phyloP scores from a whole-genome alignment of 1,284 basidiomycete species.

The Erythrobasidium hasegawianum region DNA sequence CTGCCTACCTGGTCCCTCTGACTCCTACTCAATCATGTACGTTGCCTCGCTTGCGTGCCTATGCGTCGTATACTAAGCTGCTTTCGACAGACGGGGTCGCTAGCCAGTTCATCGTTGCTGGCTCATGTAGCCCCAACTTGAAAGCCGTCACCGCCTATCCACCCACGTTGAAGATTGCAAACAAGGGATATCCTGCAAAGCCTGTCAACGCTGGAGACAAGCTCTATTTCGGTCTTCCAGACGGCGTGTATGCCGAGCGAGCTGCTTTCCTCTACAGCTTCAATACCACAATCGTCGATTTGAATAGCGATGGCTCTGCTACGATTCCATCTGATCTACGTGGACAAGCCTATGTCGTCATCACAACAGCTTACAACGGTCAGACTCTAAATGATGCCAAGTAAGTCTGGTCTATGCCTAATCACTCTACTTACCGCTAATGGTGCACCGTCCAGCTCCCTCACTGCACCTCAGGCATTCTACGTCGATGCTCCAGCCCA shows the following conservation, averaged over 20 bases:
- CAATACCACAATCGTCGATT: constrained; percentile 22
- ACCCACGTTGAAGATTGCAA: constrained; percentile 28
- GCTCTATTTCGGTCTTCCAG: constrained; percentile 16
- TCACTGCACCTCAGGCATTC: constrained; percentile 21
- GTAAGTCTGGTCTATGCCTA: too few relatives aligned
- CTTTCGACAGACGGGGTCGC: constrained; percentile 33
- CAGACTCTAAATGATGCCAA: constrained; percentile 25
- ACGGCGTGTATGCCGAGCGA: constrained; percentile 1
- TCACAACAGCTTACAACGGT: constrained; percentile 23
- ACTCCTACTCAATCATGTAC: constrained; percentile 16
- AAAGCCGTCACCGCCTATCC: constrained; percentile 25
- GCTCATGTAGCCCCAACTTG: constrained; percentile 14
- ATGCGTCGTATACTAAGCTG: too few relatives aligned
- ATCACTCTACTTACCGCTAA: too few relatives aligned
- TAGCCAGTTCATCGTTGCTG: constrained; percentile 25
- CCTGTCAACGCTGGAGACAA: constrained; percentile 23
- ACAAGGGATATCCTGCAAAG: constrained; percentile 19
- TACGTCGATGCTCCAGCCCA: constrained; percentile 18
- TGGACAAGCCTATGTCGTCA: constrained; percentile 22
- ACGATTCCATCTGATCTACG: constrained; percentile 20
- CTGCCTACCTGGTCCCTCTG: constrained; percentile 13
- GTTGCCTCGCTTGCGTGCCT: too few relatives aligned
- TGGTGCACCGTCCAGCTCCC: constrained; percentile 4
- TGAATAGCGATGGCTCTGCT: constrained; percentile 14
- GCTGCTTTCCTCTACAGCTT: constrained; percentile 18